Conservation (phyloP, 305 asterid species). For the Solanum aculeatissimum region DNA sequence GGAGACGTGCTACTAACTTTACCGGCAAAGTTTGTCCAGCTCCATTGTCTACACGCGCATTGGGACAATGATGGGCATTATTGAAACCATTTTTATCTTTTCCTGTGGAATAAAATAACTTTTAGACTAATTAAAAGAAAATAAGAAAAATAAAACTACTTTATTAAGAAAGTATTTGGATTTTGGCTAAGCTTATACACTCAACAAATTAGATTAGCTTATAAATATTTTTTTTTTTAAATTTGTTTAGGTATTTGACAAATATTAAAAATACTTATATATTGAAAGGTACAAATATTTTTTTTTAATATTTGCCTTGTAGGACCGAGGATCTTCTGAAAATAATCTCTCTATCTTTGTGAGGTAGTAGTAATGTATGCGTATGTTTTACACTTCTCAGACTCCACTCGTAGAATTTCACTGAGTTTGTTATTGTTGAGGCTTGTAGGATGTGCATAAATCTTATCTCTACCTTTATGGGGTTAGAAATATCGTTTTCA, state of each 20-base stretch:
- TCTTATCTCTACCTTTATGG: too few species aligned
- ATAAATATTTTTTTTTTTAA: not conserved
- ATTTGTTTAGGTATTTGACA: not conserved
- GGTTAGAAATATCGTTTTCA: too few species aligned
- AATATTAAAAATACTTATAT: not conserved
- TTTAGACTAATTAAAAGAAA: not conserved
- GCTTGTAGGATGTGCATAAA: too few species aligned
- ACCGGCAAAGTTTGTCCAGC: constrained; percentile 21
- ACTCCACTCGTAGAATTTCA: too few species aligned
- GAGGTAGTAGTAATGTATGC: too few species aligned
- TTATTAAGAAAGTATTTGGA: not conserved
- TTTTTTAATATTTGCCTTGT: too few species aligned
- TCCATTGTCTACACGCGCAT: constrained; percentile 3
- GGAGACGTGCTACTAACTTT: not conserved
- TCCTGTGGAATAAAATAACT: not conserved
- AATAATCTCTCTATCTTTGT: too few species aligned
- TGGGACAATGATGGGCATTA: not conserved
- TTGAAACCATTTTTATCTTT: not conserved
- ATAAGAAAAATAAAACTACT: not conserved
- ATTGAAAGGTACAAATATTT: too few species aligned
- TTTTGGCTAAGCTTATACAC: not conserved
- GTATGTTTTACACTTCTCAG: too few species aligned
- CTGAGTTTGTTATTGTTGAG: too few species aligned
- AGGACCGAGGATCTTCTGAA: too few species aligned
- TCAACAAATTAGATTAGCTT: not conserved